A percentile compares a stretch with the other conserved stretches of the same genome.
These are phyloP conservation scores for Ocimum tenuiflorum DNA, from an alignment of 257 asterid species.

Conservation along the genomic window DNA sequence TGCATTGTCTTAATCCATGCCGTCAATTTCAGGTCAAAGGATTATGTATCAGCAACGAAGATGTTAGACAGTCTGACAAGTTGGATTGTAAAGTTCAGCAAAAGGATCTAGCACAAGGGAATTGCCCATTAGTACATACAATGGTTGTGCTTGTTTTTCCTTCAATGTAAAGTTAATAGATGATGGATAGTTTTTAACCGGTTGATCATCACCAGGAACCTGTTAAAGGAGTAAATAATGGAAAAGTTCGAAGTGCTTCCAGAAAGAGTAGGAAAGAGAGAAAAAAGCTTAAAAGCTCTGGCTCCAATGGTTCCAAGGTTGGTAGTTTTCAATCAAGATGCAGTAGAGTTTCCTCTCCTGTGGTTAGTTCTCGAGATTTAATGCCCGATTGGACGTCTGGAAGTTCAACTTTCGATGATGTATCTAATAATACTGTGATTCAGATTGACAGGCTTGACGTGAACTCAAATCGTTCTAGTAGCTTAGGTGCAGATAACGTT, in stretches of 20 bases:
- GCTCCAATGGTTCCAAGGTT: slow-evolving; percentile 37
- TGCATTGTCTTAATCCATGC: slow-evolving; percentile 13
- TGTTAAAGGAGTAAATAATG: slow-evolving; percentile 44
- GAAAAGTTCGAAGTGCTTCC: slow-evolving; percentile 44
- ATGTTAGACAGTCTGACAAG: slow-evolving; percentile 30
- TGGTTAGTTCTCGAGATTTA: slow-evolving; percentile 30
- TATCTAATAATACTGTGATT: slow-evolving; percentile 25
- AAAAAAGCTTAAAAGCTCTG: slow-evolving; percentile 50
- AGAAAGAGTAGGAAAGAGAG: slow-evolving; percentile 76
- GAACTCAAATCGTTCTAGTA: slow-evolving; percentile 18
- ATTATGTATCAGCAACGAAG: slow-evolving; percentile 31
- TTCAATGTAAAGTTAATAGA: slow-evolving; percentile 26
- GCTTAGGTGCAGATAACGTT: slow-evolving; percentile 18
- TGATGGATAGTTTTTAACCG: slow-evolving; percentile 46
- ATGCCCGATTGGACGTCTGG: slow-evolving; percentile 36
- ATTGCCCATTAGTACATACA: slow-evolving; percentile 36
- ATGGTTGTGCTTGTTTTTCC: slow-evolving; percentile 58
- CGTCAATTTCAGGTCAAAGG: slow-evolving; percentile 49
- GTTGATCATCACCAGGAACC: slow-evolving; percentile 67
- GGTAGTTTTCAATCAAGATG: slow-evolving; percentile 41
- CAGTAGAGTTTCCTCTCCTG: slow-evolving; percentile 29
- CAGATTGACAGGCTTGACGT: slow-evolving; percentile 30
- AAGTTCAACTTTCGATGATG: slow-evolving; percentile 31
- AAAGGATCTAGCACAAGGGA: slow-evolving; percentile 40
- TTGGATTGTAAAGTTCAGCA: slow-evolving; percentile 26